Conservation (phyloP, 2,329 filamentous ascomycete genomes). For the Epichloe gansuensis region DNA sequence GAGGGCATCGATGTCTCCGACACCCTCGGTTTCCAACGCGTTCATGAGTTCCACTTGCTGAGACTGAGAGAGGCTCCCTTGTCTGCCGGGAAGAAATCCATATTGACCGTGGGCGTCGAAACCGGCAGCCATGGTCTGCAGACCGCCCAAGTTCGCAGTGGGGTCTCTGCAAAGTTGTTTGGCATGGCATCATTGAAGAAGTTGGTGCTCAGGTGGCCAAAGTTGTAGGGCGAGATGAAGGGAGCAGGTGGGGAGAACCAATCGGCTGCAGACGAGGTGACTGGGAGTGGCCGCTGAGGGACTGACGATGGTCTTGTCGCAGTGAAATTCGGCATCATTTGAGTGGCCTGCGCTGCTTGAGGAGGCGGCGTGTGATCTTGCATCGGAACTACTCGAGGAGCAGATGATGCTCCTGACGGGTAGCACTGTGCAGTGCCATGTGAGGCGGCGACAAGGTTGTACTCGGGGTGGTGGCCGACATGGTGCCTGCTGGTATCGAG, state of each 20-base stretch:
- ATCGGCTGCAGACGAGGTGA: slow-evolving; percentile 29
- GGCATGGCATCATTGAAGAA: slow-evolving; percentile 29
- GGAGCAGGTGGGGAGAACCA: slow-evolving; percentile 43
- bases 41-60: slow-evolving; percentile 78
- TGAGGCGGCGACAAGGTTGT: slow-evolving; percentile 27
- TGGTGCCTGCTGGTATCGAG: slow-evolving; percentile 21
- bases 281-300: slow-evolving; percentile 32
- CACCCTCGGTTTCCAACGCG: slow-evolving; percentile 58
- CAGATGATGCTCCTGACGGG: slow-evolving; percentile 18
- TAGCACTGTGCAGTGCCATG: slow-evolving; percentile 19
- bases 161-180: slow-evolving; percentile 17
- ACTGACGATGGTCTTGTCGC: slow-evolving; percentile 25
- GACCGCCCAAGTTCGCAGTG: slow-evolving; percentile 18
- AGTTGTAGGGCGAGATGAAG: slow-evolving; percentile 41
- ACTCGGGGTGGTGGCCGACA: slow-evolving; percentile 19
- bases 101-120: slow-evolving; percentile 13
- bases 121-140: slow-evolving; percentile 19
- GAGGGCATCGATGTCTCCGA: slow-evolving; percentile 49
- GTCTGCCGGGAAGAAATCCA: slow-evolving; percentile 35
- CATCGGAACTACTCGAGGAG: slow-evolving; percentile 10
- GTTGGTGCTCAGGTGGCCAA: slow-evolving; percentile 28
- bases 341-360: slow-evolving; percentile 11
- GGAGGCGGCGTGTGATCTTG: slow-evolving; percentile 20
- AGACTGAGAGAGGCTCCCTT: slow-evolving; percentile 62
- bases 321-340: slow-evolving; percentile 11